Base-by-base conservation (phyloP, 768 basidiomycete genomes). In the Russula brevipes region DNA sequence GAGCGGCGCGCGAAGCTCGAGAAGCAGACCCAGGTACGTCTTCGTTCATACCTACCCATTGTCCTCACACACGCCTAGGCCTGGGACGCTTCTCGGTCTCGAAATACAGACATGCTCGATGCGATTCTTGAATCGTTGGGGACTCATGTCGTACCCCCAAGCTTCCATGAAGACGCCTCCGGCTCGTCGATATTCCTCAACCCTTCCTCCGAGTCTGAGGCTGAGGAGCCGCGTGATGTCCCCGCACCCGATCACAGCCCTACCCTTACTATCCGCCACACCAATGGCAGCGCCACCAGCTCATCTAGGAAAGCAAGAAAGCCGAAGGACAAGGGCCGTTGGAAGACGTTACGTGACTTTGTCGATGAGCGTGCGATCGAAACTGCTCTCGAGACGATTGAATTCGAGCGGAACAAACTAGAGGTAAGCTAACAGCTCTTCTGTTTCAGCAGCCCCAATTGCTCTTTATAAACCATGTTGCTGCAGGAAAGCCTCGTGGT, bases 301-400 rank as follows among this genome's bases (percentile, higher is more conserved):
- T n/a, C 57, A 35, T 52, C 51, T 5, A 65, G 35, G 39, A 70
- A 71, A 36, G 65, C 57, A 11, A 56, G 57, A 33, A 67, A 60
- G 3, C 68, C 66, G 36, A 63, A 68, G 60, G 85, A 87, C 67
- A 77, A 84, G 61, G 78, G 76, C 45, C 79, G 76, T 38, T 92
- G 91, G 91, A 93, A 91, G 78, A 89, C 87, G 0, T 70, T 93
- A 39, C 82, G 91, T 39, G 90, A 93, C 71, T 93, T 94, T 72
- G 88, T 92, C 41, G 89, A 92, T 68, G 91, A 94, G 68, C 80
- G 85, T 36, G 87, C 85, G 7, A 85, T 93, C 42, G 91, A 94
- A 57, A 87, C 89, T 65, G 79, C 85, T 19, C 71, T 88, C 51
- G 91, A 93, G 58, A 79, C 78, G 1, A 82, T 93, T 53, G 91